A percentile compares a stretch with the other conserved stretches of the same genome.
Conservation (phyloP, 2,329 filamentous ascomycete species). For the Fusarium tupiense region DNA sequence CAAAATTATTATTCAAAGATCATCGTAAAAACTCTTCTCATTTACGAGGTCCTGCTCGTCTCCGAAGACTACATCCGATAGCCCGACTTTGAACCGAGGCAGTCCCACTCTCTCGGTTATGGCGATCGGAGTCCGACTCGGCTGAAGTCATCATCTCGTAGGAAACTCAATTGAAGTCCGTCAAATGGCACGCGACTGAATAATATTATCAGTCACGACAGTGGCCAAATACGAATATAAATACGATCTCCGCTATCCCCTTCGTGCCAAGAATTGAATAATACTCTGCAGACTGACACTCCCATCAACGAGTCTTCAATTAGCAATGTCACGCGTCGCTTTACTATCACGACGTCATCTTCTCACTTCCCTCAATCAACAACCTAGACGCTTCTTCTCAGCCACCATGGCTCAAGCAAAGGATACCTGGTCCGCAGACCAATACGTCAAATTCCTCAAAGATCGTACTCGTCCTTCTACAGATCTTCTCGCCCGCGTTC, state of each 20-base stretch:
- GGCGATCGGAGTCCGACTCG: constrained; percentile 4
- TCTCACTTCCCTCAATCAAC: not conserved
- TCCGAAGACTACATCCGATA: not conserved
- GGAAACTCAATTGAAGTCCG: not conserved
- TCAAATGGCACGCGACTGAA: not conserved
- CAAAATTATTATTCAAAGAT: not conserved
- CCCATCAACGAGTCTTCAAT: not conserved
- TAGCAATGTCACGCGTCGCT: not conserved
- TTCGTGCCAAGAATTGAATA: fast-evolving
- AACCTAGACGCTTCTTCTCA: constrained; percentile 2
- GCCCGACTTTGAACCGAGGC: not conserved
- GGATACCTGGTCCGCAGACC: constrained; percentile 60
- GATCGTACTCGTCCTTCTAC: constrained; percentile 63
- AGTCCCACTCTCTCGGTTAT: constrained; percentile 22
- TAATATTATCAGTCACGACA: not conserved
- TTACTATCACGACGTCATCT: constrained; percentile 18
- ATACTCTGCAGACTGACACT: not conserved
- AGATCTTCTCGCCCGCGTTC: constrained; percentile 62
- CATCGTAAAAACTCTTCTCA: not conserved
- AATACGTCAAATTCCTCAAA: constrained; percentile 65
- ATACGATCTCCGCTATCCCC: fast-evolving
- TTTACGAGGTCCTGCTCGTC: not conserved
- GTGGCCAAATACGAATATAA: not conserved
- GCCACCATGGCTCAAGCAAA: constrained; percentile 19
- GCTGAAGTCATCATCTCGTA: not conserved